Conservation (phyloP, 2,329 filamentous ascomycete species). For the Pseudopithomyces chartarum region DNA sequence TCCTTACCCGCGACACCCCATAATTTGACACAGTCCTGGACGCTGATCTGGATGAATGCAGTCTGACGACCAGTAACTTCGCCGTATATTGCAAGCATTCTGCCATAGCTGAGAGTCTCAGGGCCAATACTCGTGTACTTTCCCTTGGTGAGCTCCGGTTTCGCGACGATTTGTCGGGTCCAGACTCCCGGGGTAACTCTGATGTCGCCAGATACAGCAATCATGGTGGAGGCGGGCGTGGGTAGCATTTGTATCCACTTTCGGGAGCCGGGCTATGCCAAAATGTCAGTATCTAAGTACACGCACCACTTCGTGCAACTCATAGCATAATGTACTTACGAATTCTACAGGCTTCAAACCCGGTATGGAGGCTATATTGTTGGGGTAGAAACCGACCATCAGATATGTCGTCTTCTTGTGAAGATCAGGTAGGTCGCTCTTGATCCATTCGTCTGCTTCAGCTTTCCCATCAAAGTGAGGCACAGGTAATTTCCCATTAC, state of each 20-base stretch:
- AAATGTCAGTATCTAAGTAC: not conserved
- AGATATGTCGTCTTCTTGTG: constrained; percentile 24
- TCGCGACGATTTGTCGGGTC: constrained; percentile 24
- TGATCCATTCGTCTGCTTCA: constrained; percentile 47
- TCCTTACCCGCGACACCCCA: constrained; percentile 21
- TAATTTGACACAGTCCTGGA: constrained; percentile 14
- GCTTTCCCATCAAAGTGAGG: constrained; percentile 50
- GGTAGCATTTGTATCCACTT: constrained; percentile 19
- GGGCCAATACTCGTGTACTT: constrained; percentile 17
- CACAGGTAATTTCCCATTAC: constrained; percentile 35
- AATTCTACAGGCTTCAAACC: constrained; percentile 20
- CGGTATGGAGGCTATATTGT: constrained; percentile 20
- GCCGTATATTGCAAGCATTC: constrained; percentile 18
- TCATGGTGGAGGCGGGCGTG: constrained; percentile 11
- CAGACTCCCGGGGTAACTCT: constrained; percentile 18
- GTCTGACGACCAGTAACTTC: constrained; percentile 22
- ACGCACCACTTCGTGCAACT: not conserved
- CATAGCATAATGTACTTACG: not conserved
- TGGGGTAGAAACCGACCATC: constrained; percentile 21
- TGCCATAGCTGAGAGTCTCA: constrained; percentile 15
- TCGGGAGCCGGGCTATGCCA: constrained; percentile 2
- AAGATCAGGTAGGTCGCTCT: constrained; percentile 25
- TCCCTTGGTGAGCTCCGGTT: constrained; percentile 12
- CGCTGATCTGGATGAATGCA: constrained; percentile 13
- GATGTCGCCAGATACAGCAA: constrained; percentile 23